Conservation (phyloP, 2,329 filamentous ascomycete genomes). For the Colletotrichum australisinense region DNA sequence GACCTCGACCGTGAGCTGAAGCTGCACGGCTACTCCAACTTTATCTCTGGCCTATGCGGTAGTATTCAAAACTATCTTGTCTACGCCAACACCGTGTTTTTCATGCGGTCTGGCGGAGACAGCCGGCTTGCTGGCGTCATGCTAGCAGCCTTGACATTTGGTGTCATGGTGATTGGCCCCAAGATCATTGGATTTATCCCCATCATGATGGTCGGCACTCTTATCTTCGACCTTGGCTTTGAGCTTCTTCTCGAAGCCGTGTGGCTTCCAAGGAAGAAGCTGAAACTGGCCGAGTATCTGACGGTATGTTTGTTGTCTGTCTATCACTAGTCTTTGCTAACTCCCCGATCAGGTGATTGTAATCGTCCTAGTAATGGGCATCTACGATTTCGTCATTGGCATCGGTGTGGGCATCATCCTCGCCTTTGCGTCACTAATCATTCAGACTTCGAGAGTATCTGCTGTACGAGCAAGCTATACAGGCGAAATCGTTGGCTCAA, state of each 20-base stretch:
- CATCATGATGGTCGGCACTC: conserved; percentile 93
- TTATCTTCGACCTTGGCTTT: conserved; percentile 96
- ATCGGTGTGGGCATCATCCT: conserved; percentile 93
- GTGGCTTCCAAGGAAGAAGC: conserved; percentile 87
- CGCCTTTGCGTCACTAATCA: conserved; percentile 89
- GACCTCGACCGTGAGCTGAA: conserved; percentile 92
- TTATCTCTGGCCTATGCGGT: conserved; percentile 84
- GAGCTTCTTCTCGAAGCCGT: conserved; percentile 91
- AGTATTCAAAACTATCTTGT: conserved; percentile 98
- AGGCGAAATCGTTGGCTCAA: conserved; percentile 89
- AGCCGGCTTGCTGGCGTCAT: conserved; percentile 87
- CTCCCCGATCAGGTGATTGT: conserved; percentile 69
- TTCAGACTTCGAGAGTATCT: conserved; percentile 90
- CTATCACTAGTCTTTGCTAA: conserved; percentile 17
- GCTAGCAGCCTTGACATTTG: conserved; percentile 82
- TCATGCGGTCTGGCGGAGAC: conserved; percentile 92
- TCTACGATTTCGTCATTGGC: conserved; percentile 95
- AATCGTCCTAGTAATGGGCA: conserved; percentile 95
- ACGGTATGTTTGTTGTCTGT: conserved; percentile 68
- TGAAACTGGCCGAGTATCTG: conserved; percentile 87
- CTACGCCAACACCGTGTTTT: conserved; percentile 97
- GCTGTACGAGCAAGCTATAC: conserved; percentile 92
- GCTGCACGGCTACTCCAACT: conserved; percentile 93
- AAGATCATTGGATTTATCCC: conserved; percentile 93
- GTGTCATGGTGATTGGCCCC: conserved; percentile 87